Base-by-base conservation (phyloP, 1,139 yeast genomes). In the Candida sp. region DNA sequence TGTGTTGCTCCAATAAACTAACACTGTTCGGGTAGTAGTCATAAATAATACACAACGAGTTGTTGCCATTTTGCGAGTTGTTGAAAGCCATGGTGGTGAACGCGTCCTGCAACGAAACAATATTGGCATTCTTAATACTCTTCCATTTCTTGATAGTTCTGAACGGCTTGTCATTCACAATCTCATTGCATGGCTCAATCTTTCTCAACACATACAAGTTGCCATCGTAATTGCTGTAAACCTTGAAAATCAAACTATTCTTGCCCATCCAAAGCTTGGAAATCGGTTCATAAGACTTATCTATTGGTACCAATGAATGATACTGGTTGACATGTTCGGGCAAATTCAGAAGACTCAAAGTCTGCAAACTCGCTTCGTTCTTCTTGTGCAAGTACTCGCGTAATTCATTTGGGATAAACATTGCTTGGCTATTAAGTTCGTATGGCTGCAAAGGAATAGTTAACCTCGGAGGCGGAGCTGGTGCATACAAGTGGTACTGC, bases 401-500 rank as follows among this genome's bases (percentile, higher is more conserved):
- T 48, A 93, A 65, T 44, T 88, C 81, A 59, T 84, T 84, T 3
- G 92, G 84, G 17, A 93, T 81, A 65, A 92, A 93, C 66, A 93
- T 77, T 54, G 80, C 82, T 53, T 82, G 83, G 4, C 87, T 83
- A 40, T 83, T 83, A 46, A 91, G 80, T 68, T 91, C 93, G 65
- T 91, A 84, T 1, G 89, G 83, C 42, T 82, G 80, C 54, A 88
- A 70, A 4, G 86, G 85, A 7, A 82, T 69, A 22, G 80, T 75
- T 52, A 84, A 69, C 57, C 89, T 84, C 28, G 93, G 93, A 4
- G 96, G 96, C 3, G 96, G 90, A 22, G 84, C 82, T 1, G 98
- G 98, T 0, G 98, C 96, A 68, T 93, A 93, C 46, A 92, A 70
- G 68, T 93, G 97, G 63, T 90, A 90, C 62, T 92, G 94, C 46